These are phyloP conservation scores for Zymoseptoria passerinii DNA, from an alignment of 2,329 filamentous ascomycete species.

Conservation along the genomic window DNA sequence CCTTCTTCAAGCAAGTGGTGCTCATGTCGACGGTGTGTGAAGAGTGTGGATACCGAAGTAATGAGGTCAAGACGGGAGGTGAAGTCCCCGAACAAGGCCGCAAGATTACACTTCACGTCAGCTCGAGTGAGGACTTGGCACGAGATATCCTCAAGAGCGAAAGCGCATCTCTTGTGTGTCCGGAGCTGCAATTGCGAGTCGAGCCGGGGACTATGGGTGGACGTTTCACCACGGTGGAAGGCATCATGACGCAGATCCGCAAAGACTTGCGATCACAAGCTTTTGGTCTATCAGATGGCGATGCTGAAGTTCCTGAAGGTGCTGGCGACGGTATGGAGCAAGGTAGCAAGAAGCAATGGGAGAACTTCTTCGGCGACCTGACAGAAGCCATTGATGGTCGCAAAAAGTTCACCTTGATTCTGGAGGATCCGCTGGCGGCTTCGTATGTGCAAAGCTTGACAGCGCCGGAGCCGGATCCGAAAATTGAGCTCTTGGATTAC, in stretches of 20 bases:
- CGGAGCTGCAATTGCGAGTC: slow-evolving; percentile 77
- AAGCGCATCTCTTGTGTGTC: slow-evolving; percentile 77
- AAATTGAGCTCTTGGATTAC: slow-evolving; percentile 76
- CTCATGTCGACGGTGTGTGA: slow-evolving; percentile 92
- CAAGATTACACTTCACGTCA: slow-evolving; percentile 69
- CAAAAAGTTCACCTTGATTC: slow-evolving; percentile 69
- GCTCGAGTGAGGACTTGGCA: slow-evolving; percentile 63
- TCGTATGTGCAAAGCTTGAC: slow-evolving; percentile 87
- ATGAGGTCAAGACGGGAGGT: slow-evolving; percentile 96
- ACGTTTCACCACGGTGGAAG: slow-evolving; percentile 94
- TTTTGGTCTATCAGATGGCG: slow-evolving; percentile 61
- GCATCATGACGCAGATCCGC: slow-evolving; percentile 82
- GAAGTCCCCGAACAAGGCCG: slow-evolving; percentile 80
- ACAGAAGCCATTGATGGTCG: slow-evolving; percentile 72
- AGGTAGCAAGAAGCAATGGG: slow-evolving; percentile 65
- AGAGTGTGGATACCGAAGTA: slow-evolving; percentile 80
- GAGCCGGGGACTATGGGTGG: slow-evolving; percentile 92
- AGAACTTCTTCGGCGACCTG: slow-evolving; percentile 68
- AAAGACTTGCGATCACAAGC: slow-evolving; percentile 83
- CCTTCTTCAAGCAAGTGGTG: slow-evolving; percentile 94
- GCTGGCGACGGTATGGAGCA: slow-evolving; percentile 66
- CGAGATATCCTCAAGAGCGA: slow-evolving; percentile 96
- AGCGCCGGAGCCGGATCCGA: slow-evolving; percentile 71
- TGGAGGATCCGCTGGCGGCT: slow-evolving; percentile 81
- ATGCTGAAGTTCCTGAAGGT: slow-evolving; percentile 29